Conservation (phyloP, 345 rosid species). For the Aquilaria malaccensis region DNA sequence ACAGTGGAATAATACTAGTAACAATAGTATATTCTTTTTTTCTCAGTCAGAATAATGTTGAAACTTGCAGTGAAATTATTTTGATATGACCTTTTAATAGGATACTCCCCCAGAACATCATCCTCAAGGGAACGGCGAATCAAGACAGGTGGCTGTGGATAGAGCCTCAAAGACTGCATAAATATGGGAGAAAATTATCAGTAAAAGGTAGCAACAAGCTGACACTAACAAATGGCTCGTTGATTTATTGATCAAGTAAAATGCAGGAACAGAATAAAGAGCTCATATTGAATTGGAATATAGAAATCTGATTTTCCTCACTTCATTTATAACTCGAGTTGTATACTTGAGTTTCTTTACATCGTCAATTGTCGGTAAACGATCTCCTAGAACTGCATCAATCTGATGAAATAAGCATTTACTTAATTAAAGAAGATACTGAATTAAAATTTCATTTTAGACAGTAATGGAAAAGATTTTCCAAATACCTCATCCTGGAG, state of each 20-base stretch:
- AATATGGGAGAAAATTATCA: slow-evolving; percentile 12
- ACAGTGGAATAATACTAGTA: not conserved
- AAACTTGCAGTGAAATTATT: not conserved
- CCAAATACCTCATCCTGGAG: slow-evolving; percentile 77
- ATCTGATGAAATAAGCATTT: slow-evolving; percentile 37
- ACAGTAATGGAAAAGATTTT: not conserved
- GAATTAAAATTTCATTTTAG: not conserved
- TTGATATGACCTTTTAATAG: slow-evolving; percentile 50
- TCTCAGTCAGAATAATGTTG: not conserved
- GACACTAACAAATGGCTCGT: not conserved
- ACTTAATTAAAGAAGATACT: slow-evolving; percentile 4
- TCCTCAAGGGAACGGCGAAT: slow-evolving; percentile 76
- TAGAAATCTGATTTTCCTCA: slow-evolving; percentile 17
- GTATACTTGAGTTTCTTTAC: slow-evolving; percentile 89
- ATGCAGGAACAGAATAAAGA: not conserved
- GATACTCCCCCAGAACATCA: slow-evolving; percentile 79
- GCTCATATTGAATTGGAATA: not conserved
- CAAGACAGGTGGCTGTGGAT: slow-evolving; percentile 96
- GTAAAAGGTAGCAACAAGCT: not conserved
- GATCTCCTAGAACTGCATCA: slow-evolving; percentile 85
- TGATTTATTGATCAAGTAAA: not conserved
- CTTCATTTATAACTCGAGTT: slow-evolving; percentile 90
- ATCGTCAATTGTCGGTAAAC: slow-evolving; percentile 73
- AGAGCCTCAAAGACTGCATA: slow-evolving; percentile 79
- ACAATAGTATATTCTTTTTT: not conserved